Conservation (phyloP, 768 basidiomycete genomes). For the Gloeostereum incarnatum region DNA sequence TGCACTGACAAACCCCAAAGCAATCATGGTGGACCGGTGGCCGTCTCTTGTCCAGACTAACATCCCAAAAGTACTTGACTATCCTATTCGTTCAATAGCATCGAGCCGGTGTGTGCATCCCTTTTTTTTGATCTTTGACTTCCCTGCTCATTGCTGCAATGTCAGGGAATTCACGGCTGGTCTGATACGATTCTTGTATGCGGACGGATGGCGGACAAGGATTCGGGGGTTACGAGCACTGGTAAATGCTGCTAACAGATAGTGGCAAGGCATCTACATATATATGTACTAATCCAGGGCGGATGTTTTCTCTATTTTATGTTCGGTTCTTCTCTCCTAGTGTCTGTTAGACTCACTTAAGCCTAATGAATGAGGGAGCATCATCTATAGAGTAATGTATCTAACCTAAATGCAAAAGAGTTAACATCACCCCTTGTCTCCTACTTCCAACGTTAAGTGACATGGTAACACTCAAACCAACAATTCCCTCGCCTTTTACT, state of each 20-base stretch:
- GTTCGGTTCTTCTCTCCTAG: too few species aligned
- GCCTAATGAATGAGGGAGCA: too few species aligned
- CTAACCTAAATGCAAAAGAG: too few species aligned
- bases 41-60: conserved; percentile 74
- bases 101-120: conserved; percentile 58
- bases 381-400: too few species aligned
- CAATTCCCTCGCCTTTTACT: conserved; percentile 52
- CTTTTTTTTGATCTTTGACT: neutral
- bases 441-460: conserved; percentile 15
- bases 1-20: conserved; percentile 81
- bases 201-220: conserved; percentile 39
- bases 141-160: conserved; percentile 1
- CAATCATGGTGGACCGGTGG: conserved; percentile 79
- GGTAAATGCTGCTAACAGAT: conserved; percentile 25
- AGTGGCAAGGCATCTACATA: conserved; percentile 1
- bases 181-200: conserved; percentile 43
- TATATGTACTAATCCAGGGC: neutral
- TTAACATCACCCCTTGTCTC: neutral
- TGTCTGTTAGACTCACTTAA: too few species aligned
- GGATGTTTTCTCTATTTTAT: neutral
- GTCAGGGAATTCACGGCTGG: conserved; percentile 41
- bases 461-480: conserved; percentile 37
- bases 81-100: conserved; percentile 67
- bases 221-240: conserved; percentile 32
- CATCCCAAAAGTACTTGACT: conserved; percentile 83